These are phyloP conservation scores for Chaetomium strumarium DNA, from an alignment of 2,329 filamentous ascomycete genomes.

Conservation along the genomic window DNA sequence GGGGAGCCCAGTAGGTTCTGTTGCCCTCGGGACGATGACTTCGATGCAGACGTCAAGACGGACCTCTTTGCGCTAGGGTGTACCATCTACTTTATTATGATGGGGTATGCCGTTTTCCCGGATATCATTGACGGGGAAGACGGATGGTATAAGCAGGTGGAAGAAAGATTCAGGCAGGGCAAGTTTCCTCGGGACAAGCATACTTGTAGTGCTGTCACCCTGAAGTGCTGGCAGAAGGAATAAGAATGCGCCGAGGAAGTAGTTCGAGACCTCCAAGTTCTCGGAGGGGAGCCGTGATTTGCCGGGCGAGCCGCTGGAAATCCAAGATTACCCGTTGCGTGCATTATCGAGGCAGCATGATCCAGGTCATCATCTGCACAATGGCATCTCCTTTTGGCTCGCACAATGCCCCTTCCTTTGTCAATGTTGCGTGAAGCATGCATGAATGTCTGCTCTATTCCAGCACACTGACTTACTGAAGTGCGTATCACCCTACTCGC, in stretches of 20 bases:
- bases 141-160: neutral
- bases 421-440: no score
- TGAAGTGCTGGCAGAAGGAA: conserved; percentile 1
- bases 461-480: no score
- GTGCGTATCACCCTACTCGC: no score
- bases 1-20: neutral
- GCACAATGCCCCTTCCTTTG: no score
- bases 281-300: neutral
- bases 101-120: neutral
- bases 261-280: neutral
- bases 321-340: no score
- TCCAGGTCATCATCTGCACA: no score
- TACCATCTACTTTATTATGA: conserved; percentile 1
- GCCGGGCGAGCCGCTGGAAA: no score
- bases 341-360: no score
- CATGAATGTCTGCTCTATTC: no score
- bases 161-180: neutral
- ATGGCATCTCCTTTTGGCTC: no score
- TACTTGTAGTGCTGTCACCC: neutral
- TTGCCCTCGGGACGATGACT: neutral
- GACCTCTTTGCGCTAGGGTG: neutral
- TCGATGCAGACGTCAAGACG: neutral
- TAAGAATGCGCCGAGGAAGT: neutral
- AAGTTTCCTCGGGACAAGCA: neutral
- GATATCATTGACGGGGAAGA: conserved; percentile 1